phyloP scores from a whole-genome alignment of 2,329 filamentous ascomycete species.

The Cordyceps fumosorosea region DNA sequence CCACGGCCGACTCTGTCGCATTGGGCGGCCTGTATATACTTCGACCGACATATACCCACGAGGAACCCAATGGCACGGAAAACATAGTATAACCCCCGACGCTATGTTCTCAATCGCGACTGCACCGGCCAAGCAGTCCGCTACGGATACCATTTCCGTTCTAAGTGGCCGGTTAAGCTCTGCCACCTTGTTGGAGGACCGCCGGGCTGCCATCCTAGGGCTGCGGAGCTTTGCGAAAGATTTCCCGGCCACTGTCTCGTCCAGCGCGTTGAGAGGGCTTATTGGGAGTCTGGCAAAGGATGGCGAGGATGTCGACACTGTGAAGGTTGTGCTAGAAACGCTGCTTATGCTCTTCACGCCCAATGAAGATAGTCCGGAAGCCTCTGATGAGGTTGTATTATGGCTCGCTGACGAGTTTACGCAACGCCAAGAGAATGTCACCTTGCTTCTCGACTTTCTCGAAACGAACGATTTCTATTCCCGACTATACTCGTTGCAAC shows the following conservation, averaged over 20 bases:
- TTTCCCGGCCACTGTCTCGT: conserved; percentile 92
- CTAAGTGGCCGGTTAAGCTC: conserved; percentile 82
- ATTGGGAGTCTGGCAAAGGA: conserved; percentile 83
- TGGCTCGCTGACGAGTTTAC: conserved; percentile 99
- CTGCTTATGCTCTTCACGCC: conserved; percentile 83
- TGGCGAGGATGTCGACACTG: conserved; percentile 89
- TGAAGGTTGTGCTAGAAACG: conserved; percentile 92
- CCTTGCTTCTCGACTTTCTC: conserved; percentile 79
- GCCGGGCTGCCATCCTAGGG: conserved; percentile 85
- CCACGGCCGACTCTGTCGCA: neutral
- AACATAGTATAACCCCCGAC: neutral
- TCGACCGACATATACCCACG: neutral
- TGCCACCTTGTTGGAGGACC: conserved; percentile 88
- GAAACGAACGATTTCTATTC: conserved; percentile 85
- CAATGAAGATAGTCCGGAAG: conserved; percentile 71
- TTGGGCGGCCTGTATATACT: neutral
- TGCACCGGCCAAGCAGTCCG: conserved; percentile 91
- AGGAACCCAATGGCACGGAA: conserved; percentile 8
- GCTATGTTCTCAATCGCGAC: conserved; percentile 58
- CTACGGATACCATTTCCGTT: conserved; percentile 86
- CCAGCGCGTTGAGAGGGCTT: conserved; percentile 79
- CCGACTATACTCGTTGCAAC: conserved; percentile 81
- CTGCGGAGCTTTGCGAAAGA: conserved; percentile 94
- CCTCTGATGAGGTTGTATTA: conserved; percentile 89
- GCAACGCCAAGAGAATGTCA: conserved; percentile 94